phyloP scores from a whole-genome alignment of 305 asterid species.

The Plantago lanceolata region DNA sequence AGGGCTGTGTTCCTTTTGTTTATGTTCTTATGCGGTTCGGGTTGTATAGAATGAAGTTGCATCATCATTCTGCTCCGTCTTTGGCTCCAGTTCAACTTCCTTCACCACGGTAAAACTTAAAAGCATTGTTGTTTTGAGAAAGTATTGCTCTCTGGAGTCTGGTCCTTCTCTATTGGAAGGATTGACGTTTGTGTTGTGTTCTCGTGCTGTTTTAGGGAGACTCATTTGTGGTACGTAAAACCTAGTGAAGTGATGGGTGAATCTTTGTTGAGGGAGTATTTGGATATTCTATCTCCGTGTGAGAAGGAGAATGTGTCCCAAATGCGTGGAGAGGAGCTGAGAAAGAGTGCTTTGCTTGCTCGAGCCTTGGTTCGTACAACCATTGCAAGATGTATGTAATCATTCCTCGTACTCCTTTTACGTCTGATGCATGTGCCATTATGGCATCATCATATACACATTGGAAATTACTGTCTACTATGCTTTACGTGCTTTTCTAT shows the following conservation, averaged over 20 bases:
- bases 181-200: neutral
- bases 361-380: slow-evolving; percentile 77
- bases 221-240: slow-evolving; percentile 73
- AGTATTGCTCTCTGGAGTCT: neutral
- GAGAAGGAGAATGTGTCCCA: slow-evolving; percentile 56
- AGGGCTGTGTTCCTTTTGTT: neutral
- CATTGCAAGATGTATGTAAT: slow-evolving; percentile 64
- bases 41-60: slow-evolving; percentile 41
- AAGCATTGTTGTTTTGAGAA: neutral
- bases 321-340: slow-evolving; percentile 48
- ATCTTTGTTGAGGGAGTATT: slow-evolving; percentile 49
- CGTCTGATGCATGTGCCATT: too few relatives aligned
- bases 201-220: slow-evolving; percentile 41
- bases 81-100: slow-evolving; percentile 51
- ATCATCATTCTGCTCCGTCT: slow-evolving; percentile 33
- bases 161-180: neutral
- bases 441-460: too few relatives aligned
- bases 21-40: slow-evolving; percentile 29
- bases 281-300: slow-evolving; percentile 57
- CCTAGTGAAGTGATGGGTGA: slow-evolving; percentile 66
- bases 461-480: too few relatives aligned
- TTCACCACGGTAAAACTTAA: slow-evolving; percentile 42
- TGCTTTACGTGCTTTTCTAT: too few relatives aligned
- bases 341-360: slow-evolving; percentile 70
- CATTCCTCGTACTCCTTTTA: neutral